Evolutionary conservation across 306 rosid genomes (phyloP).

Genomic region (Astragalus membranaceus): DNA sequence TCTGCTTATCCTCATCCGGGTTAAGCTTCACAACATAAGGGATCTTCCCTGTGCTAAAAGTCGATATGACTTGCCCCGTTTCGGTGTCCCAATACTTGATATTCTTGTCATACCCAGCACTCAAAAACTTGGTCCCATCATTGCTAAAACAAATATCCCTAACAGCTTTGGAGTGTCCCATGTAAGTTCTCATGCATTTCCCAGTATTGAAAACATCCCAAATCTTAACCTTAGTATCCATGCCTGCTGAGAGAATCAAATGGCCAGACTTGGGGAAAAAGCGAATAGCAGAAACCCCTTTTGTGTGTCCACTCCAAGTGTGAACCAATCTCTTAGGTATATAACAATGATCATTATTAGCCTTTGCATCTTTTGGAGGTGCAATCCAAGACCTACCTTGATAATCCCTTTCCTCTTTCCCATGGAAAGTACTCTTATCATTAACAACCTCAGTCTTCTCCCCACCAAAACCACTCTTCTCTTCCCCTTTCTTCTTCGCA

Average conservation of each 20-base stretch:
- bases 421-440: slow-evolving; percentile 90
- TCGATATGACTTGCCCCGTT: slow-evolving; percentile 91
- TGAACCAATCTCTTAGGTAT: slow-evolving; percentile 95
- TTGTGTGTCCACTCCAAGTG: slow-evolving; percentile 99
- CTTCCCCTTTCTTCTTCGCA: slow-evolving; percentile 96
- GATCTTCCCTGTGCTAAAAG: slow-evolving; percentile 83
- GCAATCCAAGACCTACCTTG: slow-evolving; percentile 99
- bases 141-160: slow-evolving; percentile 88
- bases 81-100: slow-evolving; percentile 99
- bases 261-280: slow-evolving; percentile 90
- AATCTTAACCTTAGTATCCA: slow-evolving; percentile 94
- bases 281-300: slow-evolving; percentile 87
- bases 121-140: slow-evolving; percentile 80
- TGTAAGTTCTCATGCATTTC: slow-evolving; percentile 94
- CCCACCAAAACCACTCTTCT: slow-evolving; percentile 55
- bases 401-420: slow-evolving; percentile 90
- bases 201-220: slow-evolving; percentile 98
- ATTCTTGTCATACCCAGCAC: slow-evolving; percentile 93
- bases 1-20: slow-evolving; percentile 94
- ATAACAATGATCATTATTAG: slow-evolving; percentile 80
- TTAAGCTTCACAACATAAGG: slow-evolving; percentile 94
- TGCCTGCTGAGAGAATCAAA: slow-evolving; percentile 80
- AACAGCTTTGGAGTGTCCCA: slow-evolving; percentile 90
- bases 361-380: slow-evolving; percentile 87
- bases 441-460: slow-evolving; percentile 65